Percentiles rank a stretch among this genome's conserved stretches.
Evolutionary conservation across 805 yeast genomes (phyloP).

Genomic region (Ogataea angusta): DNA sequence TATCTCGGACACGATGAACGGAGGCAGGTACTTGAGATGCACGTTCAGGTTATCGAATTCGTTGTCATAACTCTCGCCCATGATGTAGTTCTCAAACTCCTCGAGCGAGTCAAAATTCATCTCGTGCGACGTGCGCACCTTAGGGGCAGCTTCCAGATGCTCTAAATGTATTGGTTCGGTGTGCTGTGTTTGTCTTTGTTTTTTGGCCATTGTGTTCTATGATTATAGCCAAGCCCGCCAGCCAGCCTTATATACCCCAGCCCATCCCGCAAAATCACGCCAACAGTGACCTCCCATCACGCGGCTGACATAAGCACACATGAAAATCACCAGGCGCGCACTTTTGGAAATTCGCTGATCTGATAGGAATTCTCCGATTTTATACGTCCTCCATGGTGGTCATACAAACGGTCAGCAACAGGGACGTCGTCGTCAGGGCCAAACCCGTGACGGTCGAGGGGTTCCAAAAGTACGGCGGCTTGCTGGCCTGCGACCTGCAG

Average conservation of each 20-base stretch:
- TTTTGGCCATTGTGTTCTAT: constrained; percentile 24
- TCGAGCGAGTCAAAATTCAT: constrained; percentile 57
- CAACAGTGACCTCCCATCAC: background rate
- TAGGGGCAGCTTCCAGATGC: constrained; percentile 29
- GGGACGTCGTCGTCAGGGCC: constrained; percentile 36
- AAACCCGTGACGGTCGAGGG: constrained; percentile 60
- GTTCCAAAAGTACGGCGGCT: constrained; percentile 70
- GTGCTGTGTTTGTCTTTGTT: constrained; percentile 19
- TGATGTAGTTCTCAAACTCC: constrained; percentile 59
- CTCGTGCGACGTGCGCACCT: constrained; percentile 29
- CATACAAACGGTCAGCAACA: constrained; percentile 35
- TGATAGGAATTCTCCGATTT: background rate
- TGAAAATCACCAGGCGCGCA: background rate
- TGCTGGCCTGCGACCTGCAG: constrained; percentile 71
- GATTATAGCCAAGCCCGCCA: background rate
- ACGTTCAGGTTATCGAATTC: constrained; percentile 70
- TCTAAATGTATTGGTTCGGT: constrained; percentile 31
- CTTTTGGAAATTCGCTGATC: background rate
- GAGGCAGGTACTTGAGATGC: constrained; percentile 66
- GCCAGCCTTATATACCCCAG: constrained; percentile 6
- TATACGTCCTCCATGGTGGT: constrained; percentile 36
- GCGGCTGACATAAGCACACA: constrained; percentile 1
- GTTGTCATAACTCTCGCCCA: constrained; percentile 74
- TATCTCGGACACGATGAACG: constrained; percentile 63
- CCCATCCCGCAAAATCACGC: constrained; percentile 1